Evolutionary conservation across 2,329 filamentous ascomycete species (phyloP).

Genomic region (Beauveria bassiana): DNA sequence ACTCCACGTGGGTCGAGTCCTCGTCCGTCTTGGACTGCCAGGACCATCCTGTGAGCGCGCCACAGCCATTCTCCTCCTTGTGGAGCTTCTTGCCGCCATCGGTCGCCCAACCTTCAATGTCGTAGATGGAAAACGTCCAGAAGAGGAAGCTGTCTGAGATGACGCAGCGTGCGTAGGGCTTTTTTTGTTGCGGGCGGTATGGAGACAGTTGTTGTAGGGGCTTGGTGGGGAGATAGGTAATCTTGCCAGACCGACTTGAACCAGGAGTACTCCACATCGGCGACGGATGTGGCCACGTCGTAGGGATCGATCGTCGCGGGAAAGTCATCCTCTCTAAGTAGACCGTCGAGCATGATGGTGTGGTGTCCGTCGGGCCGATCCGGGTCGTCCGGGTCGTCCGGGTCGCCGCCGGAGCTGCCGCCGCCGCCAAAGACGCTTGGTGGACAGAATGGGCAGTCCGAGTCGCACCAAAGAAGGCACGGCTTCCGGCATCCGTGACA

Average conservation of each 20-base stretch:
- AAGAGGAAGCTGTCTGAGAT: not conserved
- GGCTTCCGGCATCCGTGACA: not conserved
- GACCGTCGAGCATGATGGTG: not conserved
- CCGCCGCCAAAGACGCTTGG: not conserved
- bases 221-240: not conserved
- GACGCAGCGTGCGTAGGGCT: not conserved
- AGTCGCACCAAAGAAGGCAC: conserved; percentile 7
- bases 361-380: not conserved
- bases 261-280: not conserved
- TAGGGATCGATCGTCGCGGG: not conserved
- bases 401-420: not conserved
- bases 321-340: not conserved
- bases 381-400: conserved; percentile 1
- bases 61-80: conserved; percentile 11
- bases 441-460: conserved; percentile 8
- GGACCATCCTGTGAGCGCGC: conserved; percentile 13
- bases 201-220: not conserved
- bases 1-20: conserved; percentile 11
- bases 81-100: conserved; percentile 9
- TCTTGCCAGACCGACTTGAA: not conserved
- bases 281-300: not conserved
- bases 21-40: not conserved
- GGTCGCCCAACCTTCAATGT: conserved; percentile 7
- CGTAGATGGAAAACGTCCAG: conserved; percentile 8
- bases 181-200: not conserved